Base-by-base conservation (phyloP, 2,329 filamentous ascomycete genomes). In the Pyrenophora tritici-repentis region DNA sequence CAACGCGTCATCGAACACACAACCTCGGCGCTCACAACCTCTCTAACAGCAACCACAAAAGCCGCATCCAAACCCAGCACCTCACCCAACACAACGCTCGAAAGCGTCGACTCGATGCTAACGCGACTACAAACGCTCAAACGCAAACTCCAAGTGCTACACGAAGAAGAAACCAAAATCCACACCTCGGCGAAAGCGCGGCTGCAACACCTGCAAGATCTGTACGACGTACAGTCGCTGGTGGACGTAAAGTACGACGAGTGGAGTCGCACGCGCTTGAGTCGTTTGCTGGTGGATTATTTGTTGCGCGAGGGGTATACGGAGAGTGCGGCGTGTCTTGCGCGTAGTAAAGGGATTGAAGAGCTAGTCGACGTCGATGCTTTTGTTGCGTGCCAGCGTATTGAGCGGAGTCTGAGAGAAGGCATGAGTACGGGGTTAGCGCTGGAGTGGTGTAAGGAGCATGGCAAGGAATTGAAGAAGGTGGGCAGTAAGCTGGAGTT, bases 161-260 rank as follows among this genome's bases (percentile, higher is more conserved):
- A 92, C 45, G 86, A 88, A 34, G 92, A 97, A 68, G 93, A 97
- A 75, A 81, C 83, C 49, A 80, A 82, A 13, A 81, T 97, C 12
- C 89, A 96, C 67, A 80, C 81, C 6, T 88, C 95, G 65, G 84
- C 89, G 24, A 84, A 85, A 45, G 88, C 89, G 56, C 85, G 94
- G 26, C 86, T 96, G 51, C 79, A 83, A 20, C 92, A 99, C 75
- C 79, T 99, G 29, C 84, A 90, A 61, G 86, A 91, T 61, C 80
- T 99, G 4, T 90, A 94, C 72, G 76, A 82, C 37, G 90, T 97
- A 64, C 83, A 88, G 50, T 89, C 85, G 54, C 80, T 97, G 55
- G 89, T 91, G 44, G 94, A 99, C 71, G 91, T 96, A 62, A 91
- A 91, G 68, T 99, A 97, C 75, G 93, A 97, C 68, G 80, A 84